A percentile compares a stretch with the other conserved stretches of the same genome.
Evolutionary conservation across 2,329 filamentous ascomycete species (phyloP).

Genomic region (Xylariomycetidae sp.): DNA sequence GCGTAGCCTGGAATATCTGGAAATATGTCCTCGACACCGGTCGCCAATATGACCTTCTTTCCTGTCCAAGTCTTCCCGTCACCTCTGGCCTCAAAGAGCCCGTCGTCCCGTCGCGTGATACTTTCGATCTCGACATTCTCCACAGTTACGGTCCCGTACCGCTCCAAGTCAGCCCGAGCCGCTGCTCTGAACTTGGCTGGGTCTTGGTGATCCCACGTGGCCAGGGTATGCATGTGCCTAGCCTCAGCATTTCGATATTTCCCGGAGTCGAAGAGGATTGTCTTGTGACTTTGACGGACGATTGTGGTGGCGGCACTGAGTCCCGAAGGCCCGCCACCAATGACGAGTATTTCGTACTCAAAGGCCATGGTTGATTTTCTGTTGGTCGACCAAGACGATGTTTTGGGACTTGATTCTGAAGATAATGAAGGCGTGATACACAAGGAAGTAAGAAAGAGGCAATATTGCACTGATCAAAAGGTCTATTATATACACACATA

Average conservation of each 20-base stretch:
- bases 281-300: conserved; percentile 10
- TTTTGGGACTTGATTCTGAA: too few relatives aligned
- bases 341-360: conserved; percentile 8
- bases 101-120: conserved; percentile 5
- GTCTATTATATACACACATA: too few relatives aligned
- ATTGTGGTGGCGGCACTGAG: conserved; percentile 9
- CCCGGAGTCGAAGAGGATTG: conserved; percentile 8
- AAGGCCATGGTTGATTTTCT: conserved; percentile 4
- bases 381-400: too few relatives aligned
- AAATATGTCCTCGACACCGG: conserved; percentile 11
- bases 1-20: conserved; percentile 12
- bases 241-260: conserved; percentile 7
- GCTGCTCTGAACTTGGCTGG: conserved; percentile 14
- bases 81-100: conserved; percentile 5
- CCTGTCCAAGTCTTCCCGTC: conserved; percentile 4
- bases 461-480: too few relatives aligned
- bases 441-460: too few relatives aligned
- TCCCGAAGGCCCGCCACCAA: conserved; percentile 9
- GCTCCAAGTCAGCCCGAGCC: conserved; percentile 5
- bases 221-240: conserved; percentile 11
- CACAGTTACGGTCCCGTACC: conserved; percentile 10
- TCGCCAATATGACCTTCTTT: conserved; percentile 10
- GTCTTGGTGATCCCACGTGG: conserved; percentile 15
- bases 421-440: too few relatives aligned
- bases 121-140: conserved; percentile 6